Percentiles rank a stretch among this genome's conserved stretches.
Conservation (phyloP, 1,139 yeast species). For the Taiozyma sp. region DNA sequence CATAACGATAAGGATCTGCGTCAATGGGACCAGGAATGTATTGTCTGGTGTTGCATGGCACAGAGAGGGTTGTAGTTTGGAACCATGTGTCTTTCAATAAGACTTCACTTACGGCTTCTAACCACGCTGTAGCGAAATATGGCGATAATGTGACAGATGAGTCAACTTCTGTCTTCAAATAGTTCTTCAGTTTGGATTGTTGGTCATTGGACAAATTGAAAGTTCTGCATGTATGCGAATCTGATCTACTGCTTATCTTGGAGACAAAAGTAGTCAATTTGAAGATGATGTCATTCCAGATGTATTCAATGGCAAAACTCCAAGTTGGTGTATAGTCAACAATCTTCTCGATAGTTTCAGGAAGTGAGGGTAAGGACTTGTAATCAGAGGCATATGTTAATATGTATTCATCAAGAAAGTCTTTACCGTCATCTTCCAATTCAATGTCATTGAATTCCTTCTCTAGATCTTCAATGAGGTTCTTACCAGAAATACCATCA, state of each 20-base stretch:
- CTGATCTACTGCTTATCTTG: slow-evolving; percentile 1
- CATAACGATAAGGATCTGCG: slow-evolving; percentile 11
- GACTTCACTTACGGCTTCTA: slow-evolving; percentile 11
- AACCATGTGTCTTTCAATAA: slow-evolving; percentile 3
- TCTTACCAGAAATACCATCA: slow-evolving; percentile 16
- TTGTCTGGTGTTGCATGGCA: slow-evolving; percentile 17
- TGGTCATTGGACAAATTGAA: slow-evolving; percentile 7
- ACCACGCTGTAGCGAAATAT: slow-evolving; percentile 14
- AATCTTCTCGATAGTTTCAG: slow-evolving; percentile 12
- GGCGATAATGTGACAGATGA: slow-evolving; percentile 12
- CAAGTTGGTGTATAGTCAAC: slow-evolving; percentile 12
- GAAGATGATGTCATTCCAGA: slow-evolving; percentile 6
- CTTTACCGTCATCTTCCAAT: not conserved
- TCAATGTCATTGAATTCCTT: slow-evolving; percentile 3
- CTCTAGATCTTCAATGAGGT: slow-evolving; percentile 11
- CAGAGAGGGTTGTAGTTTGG: slow-evolving; percentile 11
- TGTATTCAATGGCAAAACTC: slow-evolving; percentile 8
- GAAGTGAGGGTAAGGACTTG: slow-evolving; percentile 6
- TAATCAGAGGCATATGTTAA: slow-evolving; percentile 9
- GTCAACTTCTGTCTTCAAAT: not conserved
- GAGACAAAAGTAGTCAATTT: slow-evolving; percentile 1
- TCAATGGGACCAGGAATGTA: slow-evolving; percentile 8
- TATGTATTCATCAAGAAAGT: not conserved
- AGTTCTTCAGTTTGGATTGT: slow-evolving; percentile 1
- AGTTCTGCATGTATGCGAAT: slow-evolving; percentile 8